Percentiles rank a stretch among this genome's conserved stretches.
These are phyloP conservation scores for Pythium angustatum DNA, from an alignment of 352 stramenopile genomes.

Conservation along the genomic window DNA sequence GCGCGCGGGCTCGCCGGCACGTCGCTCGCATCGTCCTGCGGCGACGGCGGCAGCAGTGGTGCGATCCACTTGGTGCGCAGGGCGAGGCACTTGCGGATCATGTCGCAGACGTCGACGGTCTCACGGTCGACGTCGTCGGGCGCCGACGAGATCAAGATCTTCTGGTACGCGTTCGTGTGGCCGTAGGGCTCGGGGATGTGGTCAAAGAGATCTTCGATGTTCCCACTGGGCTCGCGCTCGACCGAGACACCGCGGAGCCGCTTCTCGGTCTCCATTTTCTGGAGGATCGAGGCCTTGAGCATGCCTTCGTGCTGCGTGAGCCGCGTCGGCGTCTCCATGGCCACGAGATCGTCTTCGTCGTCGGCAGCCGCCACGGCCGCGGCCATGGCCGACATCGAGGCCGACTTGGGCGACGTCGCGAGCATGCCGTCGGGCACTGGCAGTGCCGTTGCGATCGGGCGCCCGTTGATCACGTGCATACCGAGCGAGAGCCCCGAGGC, in stretches of 20 bases:
- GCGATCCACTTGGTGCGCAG: slow-evolving; percentile 76
- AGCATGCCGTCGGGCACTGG: slow-evolving; percentile 14
- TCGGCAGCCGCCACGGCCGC: slow-evolving; percentile 18
- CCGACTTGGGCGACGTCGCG: slow-evolving; percentile 29
- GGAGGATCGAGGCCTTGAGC: slow-evolving; percentile 75
- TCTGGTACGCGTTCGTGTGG: slow-evolving; percentile 66
- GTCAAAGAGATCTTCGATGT: slow-evolving; percentile 69
- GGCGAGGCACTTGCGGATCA: slow-evolving; percentile 75
- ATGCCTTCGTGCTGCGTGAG: slow-evolving; percentile 58
- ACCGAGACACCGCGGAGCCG: slow-evolving; percentile 57
- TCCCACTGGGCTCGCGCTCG: slow-evolving; percentile 33
- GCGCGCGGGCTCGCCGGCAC: slow-evolving; percentile 42
- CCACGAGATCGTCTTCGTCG: slow-evolving; percentile 31
- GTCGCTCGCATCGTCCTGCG: background rate
- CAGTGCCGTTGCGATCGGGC: slow-evolving; percentile 13
- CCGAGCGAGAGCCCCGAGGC: slow-evolving; percentile 14
- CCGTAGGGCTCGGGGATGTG: slow-evolving; percentile 78
- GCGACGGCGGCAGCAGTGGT: slow-evolving; percentile 33
- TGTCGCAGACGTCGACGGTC: slow-evolving; percentile 74
- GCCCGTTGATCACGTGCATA: slow-evolving; percentile 32
- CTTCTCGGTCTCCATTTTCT: slow-evolving; percentile 77
- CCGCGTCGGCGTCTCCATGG: slow-evolving; percentile 14
- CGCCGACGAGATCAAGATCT: slow-evolving; percentile 71
- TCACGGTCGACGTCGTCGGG: slow-evolving; percentile 73
- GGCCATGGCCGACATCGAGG: slow-evolving; percentile 23